Base-by-base conservation (phyloP, 805 yeast genomes). In the Lipomyces lipofer region DNA sequence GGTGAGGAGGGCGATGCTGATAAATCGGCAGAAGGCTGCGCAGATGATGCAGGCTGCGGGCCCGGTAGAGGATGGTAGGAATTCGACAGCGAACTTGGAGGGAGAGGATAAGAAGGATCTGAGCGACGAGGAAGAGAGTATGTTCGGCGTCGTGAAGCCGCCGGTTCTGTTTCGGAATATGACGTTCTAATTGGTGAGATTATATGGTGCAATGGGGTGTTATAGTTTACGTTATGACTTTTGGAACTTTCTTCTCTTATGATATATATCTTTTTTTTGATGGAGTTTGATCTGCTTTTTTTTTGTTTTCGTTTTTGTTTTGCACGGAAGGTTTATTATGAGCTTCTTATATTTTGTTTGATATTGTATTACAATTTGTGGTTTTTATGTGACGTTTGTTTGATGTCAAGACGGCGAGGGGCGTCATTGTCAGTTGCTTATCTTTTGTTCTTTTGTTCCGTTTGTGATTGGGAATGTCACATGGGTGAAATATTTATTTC, bases 1-100 rank as follows among this genome's bases (percentile, higher is more conserved):
- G 22, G 75, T 77, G 4, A 68, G 73, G 53, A 66, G 80, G n/a
- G 81, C 79, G 5, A 50, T 57, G 38, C 38, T 56, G 47, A 49
- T 56, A 27, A 43, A 53, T 36, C 54, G 58, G 28, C 59, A 49
- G 32, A 35, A 40, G 36, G 24, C 24, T 5, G 43, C 19, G 28
- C 39, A 22, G 3, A 13, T n/a, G 43, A 35, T 46, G 30, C n/a
- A 8, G 8, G n/a, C n/a, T n/a, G n/a, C n/a, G n/a, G n/a, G n/a
- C n/a, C n/a, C n/a, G n/a, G n/a, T n/a, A n/a, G 29, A 22, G 45
- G 13, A 19, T 2, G 24, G 3, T 22, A 5, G 27, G 33, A 2
- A 15, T 15, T 22, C 28, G 45, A n/a, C 33, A 9, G 15, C 15
- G 2, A 29, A 43, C 21, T 5, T 24, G 33, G 21, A 19, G 9